Evolutionary conservation across 2,329 filamentous ascomycete genomes (phyloP).

Genomic region (Penicillium sp.): DNA sequence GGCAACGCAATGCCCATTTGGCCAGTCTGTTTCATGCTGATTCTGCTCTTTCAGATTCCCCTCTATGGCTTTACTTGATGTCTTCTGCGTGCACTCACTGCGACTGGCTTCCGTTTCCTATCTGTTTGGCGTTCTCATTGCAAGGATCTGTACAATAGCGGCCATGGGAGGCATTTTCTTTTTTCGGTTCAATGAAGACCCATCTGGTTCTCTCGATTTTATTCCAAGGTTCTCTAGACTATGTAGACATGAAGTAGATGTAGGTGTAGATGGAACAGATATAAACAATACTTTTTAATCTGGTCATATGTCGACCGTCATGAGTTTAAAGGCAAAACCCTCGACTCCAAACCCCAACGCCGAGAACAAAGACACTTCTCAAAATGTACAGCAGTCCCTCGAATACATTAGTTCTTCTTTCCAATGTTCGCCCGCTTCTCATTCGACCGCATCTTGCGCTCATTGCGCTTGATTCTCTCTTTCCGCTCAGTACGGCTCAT

Average conservation of each 20-base stretch:
- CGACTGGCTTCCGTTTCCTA: slow-evolving; percentile 2
- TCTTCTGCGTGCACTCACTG: slow-evolving; percentile 5
- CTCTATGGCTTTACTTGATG: slow-evolving; percentile 16
- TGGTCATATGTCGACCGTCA: slow-evolving; percentile 14
- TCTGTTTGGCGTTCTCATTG: slow-evolving; percentile 17
- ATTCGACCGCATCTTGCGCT: slow-evolving; percentile 68
- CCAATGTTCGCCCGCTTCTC: slow-evolving; percentile 49
- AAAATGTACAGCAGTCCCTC: slow-evolving; percentile 11
- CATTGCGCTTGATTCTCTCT: slow-evolving; percentile 61
- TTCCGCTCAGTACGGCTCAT: slow-evolving; percentile 66
- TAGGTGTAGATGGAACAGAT: neutral
- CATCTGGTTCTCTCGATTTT: slow-evolving; percentile 4
- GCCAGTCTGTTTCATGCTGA: slow-evolving; percentile 13
- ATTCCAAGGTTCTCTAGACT: neutral
- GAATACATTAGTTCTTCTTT: slow-evolving; percentile 17
- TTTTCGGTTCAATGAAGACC: slow-evolving; percentile 18
- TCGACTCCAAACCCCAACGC: slow-evolving; percentile 29
- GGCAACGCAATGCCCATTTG: slow-evolving; percentile 7
- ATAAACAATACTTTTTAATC: slow-evolving; percentile 27
- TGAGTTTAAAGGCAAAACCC: slow-evolving; percentile 15
- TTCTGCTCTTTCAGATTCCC: slow-evolving; percentile 21
- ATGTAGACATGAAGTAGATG: neutral
- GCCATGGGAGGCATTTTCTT: slow-evolving; percentile 12
- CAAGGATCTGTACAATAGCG: slow-evolving; percentile 22
- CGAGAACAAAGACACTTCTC: slow-evolving; percentile 15